These are phyloP conservation scores for Cyberlindnera subsufficiens DNA, from an alignment of 805 yeast genomes.

Conservation along the genomic window DNA sequence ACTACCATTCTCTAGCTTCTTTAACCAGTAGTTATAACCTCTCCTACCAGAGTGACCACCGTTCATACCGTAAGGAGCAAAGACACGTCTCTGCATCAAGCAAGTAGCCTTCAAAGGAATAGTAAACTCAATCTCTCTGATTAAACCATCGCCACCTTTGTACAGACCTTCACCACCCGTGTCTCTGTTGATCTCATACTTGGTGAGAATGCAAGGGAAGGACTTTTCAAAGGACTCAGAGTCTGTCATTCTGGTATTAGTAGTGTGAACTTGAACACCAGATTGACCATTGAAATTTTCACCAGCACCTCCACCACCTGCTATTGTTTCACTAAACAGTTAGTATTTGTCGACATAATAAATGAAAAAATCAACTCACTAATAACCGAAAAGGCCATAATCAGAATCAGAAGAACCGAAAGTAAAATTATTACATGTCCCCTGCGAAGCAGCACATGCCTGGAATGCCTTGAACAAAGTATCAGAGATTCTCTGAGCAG, in stretches of 20 bases:
- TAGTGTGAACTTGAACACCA: constrained; percentile 49
- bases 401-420: constrained; percentile 75
- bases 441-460: constrained; percentile 93
- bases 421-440: constrained; percentile 90
- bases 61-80: constrained; percentile 47
- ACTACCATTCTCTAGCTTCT: constrained; percentile 26
- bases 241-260: constrained; percentile 50
- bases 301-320: constrained; percentile 52
- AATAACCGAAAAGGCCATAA: constrained; percentile 50
- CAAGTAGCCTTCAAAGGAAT: constrained; percentile 37
- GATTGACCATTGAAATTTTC: constrained; percentile 45
- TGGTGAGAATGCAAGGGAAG: constrained; percentile 43
- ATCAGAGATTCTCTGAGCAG: constrained; percentile 51
- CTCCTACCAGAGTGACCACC: constrained; percentile 48
- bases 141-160: constrained; percentile 47
- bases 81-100: constrained; percentile 45
- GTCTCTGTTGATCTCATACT: constrained; percentile 36
- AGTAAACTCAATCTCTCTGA: constrained; percentile 42
- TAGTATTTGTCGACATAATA: constrained; percentile 33
- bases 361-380: constrained; percentile 50
- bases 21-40: constrained; percentile 36
- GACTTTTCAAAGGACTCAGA: constrained; percentile 48
- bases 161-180: constrained; percentile 45
- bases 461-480: constrained; percentile 52
- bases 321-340: constrained; percentile 47